Evolutionary conservation across 2,329 filamentous ascomycete species (phyloP).

Genomic region (Trichoderma atrobrunneum): DNA sequence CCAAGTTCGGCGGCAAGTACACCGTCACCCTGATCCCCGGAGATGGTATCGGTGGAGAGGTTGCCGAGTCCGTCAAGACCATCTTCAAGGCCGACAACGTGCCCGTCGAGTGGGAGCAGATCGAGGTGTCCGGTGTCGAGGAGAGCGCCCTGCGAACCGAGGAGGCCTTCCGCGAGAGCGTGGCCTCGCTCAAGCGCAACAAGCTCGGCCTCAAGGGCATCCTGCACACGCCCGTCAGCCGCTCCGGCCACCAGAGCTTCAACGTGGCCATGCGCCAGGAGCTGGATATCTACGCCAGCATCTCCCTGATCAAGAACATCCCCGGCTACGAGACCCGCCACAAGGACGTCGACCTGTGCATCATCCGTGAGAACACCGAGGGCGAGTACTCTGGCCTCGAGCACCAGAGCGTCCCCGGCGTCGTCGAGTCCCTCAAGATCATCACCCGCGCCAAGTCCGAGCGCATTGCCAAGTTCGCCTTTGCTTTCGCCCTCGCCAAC

Average conservation of each 20-base stretch:
- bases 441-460: constrained; percentile 99
- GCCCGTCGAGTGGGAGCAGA: constrained; percentile 97
- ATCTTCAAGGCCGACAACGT: constrained; percentile 99
- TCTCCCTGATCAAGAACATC: constrained; percentile 99
- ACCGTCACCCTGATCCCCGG: constrained; percentile 97
- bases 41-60: constrained; percentile 97
- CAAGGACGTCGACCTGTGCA: constrained; percentile 95
- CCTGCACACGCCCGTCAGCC: constrained; percentile 93
- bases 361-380: constrained; percentile 99
- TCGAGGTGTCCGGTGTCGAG: constrained; percentile 90
- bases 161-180: constrained; percentile 91
- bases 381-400: constrained; percentile 98
- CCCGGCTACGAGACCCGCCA: constrained; percentile 97
- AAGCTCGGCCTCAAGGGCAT: constrained; percentile 99
- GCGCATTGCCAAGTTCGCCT: constrained; percentile 98
- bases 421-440: constrained; percentile 99
- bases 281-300: constrained; percentile 98
- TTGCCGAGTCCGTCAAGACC: constrained; percentile 96
- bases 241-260: constrained; percentile 98
- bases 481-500: constrained; percentile 96
- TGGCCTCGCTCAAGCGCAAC: constrained; percentile 94
- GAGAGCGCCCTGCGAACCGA: constrained; percentile 80
- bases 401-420: constrained; percentile 94
- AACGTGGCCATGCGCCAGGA: constrained; percentile 99
- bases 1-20: constrained; percentile 99